These are phyloP conservation scores for Cytospora schulzeri DNA, from an alignment of 2,329 filamentous ascomycete species.

Conservation along the genomic window DNA sequence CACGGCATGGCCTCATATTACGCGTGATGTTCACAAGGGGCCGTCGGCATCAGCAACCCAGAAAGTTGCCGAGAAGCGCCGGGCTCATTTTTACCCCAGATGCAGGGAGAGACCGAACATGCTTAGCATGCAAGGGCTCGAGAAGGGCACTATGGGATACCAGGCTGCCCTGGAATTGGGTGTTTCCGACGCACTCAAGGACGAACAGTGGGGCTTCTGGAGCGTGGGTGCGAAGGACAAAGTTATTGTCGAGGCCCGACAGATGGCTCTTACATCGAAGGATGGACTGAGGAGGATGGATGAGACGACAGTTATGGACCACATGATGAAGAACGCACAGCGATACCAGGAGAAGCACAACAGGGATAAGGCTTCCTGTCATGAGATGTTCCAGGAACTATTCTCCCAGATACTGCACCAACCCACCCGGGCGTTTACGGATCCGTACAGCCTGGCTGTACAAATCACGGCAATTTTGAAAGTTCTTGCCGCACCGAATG, in stretches of 20 bases:
- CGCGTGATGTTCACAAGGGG: slow-evolving; percentile 49
- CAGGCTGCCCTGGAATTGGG: slow-evolving; percentile 67
- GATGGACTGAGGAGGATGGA: slow-evolving; percentile 59
- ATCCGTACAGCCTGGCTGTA: slow-evolving; percentile 65
- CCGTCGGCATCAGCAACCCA: slow-evolving; percentile 45
- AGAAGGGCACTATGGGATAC: slow-evolving; percentile 72
- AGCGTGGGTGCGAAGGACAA: slow-evolving; percentile 56
- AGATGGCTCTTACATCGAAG: slow-evolving; percentile 55
- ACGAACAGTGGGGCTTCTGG: slow-evolving; percentile 63
- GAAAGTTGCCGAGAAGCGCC: slow-evolving; percentile 47
- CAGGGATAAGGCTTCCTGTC: slow-evolving; percentile 51
- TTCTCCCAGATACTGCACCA: slow-evolving; percentile 63
- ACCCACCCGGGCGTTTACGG: slow-evolving; percentile 53
- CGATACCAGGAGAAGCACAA: slow-evolving; percentile 57
- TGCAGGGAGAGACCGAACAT: slow-evolving; percentile 68
- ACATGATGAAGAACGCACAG: slow-evolving; percentile 58
- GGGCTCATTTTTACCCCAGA: slow-evolving; percentile 60
- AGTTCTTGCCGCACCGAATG: slow-evolving; percentile 64
- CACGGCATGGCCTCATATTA: slow-evolving; percentile 66
- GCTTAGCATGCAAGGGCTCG: slow-evolving; percentile 71
- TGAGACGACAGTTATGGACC: slow-evolving; percentile 60
- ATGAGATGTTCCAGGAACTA: slow-evolving; percentile 63
- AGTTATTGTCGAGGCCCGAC: slow-evolving; percentile 59
- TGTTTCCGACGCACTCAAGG: slow-evolving; percentile 65
- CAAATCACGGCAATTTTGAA: slow-evolving; percentile 71